Conservation (phyloP, 2,329 filamentous ascomycete species). For the Penicillium sclerotiorum region DNA sequence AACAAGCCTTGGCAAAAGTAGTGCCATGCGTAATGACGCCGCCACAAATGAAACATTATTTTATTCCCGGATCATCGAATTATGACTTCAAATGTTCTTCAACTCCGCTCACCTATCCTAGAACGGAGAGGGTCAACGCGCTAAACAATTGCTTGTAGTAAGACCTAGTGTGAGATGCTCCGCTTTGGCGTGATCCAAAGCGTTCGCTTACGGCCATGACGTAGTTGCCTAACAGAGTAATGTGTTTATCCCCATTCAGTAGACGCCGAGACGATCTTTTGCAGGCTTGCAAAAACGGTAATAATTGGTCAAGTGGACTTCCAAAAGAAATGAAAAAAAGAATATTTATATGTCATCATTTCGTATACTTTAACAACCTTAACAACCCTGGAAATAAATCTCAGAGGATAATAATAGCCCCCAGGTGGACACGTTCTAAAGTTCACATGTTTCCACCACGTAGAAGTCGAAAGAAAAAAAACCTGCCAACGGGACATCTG, state of each 20-base stretch:
- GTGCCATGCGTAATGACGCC: not conserved
- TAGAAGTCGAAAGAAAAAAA: no score
- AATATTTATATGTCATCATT: not conserved
- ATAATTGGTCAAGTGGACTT: no score
- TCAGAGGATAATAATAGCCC: not conserved
- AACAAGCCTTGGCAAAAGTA: conserved; percentile 1
- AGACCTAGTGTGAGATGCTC: no score
- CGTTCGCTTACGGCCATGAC: not conserved
- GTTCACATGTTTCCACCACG: not conserved
- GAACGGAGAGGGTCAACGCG: not conserved
- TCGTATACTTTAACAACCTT: not conserved
- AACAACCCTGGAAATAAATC: not conserved
- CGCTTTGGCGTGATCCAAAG: not conserved
- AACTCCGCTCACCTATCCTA: not conserved
- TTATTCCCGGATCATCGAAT: no score
- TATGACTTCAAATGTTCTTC: no score
- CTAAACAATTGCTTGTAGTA: no score
- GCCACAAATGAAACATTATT: not conserved
- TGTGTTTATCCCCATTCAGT: no score
- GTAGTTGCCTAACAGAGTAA: not conserved
- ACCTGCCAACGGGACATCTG: no score
- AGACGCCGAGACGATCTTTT: no score
- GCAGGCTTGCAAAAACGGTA: no score
- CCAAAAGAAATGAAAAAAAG: no score
- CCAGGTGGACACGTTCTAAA: not conserved